Evolutionary conservation across 2,329 filamentous ascomycete genomes (phyloP).

Genomic region (Domatiomyces globalis): DNA sequence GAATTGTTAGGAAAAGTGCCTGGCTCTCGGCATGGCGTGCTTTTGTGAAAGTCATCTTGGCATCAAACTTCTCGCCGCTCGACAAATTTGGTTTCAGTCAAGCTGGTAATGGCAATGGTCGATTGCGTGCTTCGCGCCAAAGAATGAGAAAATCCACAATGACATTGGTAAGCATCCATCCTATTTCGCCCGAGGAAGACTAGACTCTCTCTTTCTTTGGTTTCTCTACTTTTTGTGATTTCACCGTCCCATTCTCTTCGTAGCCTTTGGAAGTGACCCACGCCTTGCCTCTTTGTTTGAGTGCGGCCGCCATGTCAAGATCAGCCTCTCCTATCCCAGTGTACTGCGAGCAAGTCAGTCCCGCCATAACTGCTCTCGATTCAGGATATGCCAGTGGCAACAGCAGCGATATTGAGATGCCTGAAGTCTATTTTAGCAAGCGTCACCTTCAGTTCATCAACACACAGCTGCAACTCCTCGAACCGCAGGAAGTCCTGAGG

Average conservation of each 20-base stretch:
- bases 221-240: background rate
- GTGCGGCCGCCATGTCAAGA: background rate
- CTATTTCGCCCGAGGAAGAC: background rate
- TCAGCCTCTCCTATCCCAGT: background rate
- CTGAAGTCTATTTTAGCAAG: constrained; percentile 72
- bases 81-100: background rate
- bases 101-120: background rate
- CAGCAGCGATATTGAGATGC: constrained; percentile 49
- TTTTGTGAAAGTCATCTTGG: background rate
- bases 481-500: constrained; percentile 77
- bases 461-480: constrained; percentile 70
- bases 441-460: constrained; percentile 85
- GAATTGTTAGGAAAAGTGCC: background rate
- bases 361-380: constrained; percentile 32
- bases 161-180: background rate
- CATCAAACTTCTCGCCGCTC: background rate
- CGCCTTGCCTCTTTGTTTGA: background rate
- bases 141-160: background rate
- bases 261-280: background rate
- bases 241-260: background rate
- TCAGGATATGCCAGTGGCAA: constrained; percentile 71
- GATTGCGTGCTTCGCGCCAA: background rate
- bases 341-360: background rate
- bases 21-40: background rate
- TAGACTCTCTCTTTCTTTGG: background rate